These are phyloP conservation scores for Penicillium sp. DNA, from an alignment of 2,329 filamentous ascomycete species.

Conservation along the genomic window DNA sequence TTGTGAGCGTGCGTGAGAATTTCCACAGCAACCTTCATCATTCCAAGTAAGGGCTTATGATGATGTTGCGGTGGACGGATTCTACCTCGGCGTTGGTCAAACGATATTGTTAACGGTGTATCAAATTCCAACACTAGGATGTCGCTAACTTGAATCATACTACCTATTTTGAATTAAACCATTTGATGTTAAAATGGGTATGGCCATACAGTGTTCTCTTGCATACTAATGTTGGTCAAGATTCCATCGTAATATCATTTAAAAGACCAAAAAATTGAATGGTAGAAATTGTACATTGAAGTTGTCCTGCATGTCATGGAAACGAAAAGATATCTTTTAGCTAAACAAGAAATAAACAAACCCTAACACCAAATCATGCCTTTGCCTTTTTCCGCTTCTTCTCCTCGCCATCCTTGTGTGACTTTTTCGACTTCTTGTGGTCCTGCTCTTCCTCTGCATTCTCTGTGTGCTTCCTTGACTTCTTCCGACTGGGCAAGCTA, in stretches of 20 bases:
- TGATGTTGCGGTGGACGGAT: background rate
- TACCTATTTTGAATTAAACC: background rate
- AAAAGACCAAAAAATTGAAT: background rate
- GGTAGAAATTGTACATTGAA: conserved; percentile 20
- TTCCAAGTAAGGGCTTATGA: background rate
- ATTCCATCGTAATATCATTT: background rate
- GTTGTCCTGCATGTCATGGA: conserved; percentile 16
- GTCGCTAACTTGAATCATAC: background rate
- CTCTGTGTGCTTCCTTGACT: conserved; percentile 40
- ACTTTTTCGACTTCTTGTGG: conserved; percentile 32
- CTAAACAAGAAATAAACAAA: conserved; percentile 9
- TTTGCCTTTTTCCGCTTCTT: conserved; percentile 44
- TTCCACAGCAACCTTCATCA: conserved; percentile 19
- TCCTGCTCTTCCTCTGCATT: conserved; percentile 15
- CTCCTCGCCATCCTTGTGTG: conserved; percentile 41
- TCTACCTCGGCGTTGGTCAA: background rate
- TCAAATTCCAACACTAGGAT: background rate
- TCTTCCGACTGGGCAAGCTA: conserved; percentile 37
- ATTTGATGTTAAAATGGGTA: background rate
- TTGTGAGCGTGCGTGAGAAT: conserved; percentile 19
- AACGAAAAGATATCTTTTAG: conserved; percentile 22
- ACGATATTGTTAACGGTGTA: background rate
- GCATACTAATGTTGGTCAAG: background rate
- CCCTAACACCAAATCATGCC: conserved; percentile 25
- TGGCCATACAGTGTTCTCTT: background rate